phyloP scores from a whole-genome alignment of 106 monocot genomes.

The Apostasia shenzhenica region DNA sequence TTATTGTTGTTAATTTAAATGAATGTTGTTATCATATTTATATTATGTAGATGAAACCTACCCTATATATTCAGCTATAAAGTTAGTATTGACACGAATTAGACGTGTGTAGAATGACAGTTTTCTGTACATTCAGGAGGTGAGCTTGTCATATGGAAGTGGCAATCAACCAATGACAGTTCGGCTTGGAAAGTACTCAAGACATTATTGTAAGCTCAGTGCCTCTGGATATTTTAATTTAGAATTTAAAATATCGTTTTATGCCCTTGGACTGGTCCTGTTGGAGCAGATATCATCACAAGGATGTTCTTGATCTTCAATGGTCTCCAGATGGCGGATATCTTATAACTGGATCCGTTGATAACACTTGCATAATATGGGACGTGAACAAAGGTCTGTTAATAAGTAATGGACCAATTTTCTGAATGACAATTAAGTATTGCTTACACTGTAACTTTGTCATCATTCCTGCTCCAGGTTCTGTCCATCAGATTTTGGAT shows the following conservation, averaged over 20 bases:
- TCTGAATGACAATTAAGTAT: neutral
- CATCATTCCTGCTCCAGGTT: slow-evolving; percentile 38
- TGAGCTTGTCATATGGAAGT: slow-evolving; percentile 79
- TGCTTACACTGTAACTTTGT: slow-evolving; percentile 1
- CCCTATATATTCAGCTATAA: neutral
- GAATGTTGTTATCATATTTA: too few species aligned
- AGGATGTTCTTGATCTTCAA: slow-evolving; percentile 87
- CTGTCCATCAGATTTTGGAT: slow-evolving; percentile 86
- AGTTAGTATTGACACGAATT: neutral
- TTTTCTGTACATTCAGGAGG: slow-evolving; percentile 41
- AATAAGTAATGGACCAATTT: neutral
- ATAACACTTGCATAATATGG: slow-evolving; percentile 90
- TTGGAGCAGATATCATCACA: slow-evolving; percentile 64
- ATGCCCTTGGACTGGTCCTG: neutral
- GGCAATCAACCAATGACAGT: slow-evolving; percentile 49
- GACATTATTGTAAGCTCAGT: slow-evolving; percentile 61
- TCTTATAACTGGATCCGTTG: slow-evolving; percentile 81
- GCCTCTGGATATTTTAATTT: neutral
- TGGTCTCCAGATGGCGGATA: slow-evolving; percentile 73
- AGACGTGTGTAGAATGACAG: neutral
- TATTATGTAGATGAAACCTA: neutral
- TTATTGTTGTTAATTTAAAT: neutral
- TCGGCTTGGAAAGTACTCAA: slow-evolving; percentile 76
- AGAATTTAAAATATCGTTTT: neutral
- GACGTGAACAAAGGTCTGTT: slow-evolving; percentile 66